phyloP scores from a whole-genome alignment of 2,329 filamentous ascomycete genomes.

The Lecanicillium sp. region DNA sequence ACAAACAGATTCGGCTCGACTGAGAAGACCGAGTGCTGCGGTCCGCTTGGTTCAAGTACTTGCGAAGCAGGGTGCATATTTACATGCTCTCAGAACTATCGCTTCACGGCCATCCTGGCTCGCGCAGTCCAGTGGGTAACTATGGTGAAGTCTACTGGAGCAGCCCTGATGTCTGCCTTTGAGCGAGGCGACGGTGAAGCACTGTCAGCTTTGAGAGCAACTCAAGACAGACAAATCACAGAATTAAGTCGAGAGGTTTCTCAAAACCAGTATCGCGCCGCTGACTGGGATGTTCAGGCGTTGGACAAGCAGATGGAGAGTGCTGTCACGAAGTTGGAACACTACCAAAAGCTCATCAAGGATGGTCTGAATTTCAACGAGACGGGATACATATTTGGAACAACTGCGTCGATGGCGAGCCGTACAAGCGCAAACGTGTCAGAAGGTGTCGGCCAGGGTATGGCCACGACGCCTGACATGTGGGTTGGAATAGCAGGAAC shows the following conservation, averaged over 20 bases:
- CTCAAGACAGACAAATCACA: conserved; percentile 6
- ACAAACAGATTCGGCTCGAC: too few species aligned
- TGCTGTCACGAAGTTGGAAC: conserved; percentile 2
- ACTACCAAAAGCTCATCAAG: conserved; percentile 4
- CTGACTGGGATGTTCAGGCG: conserved; percentile 7
- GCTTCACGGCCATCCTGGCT: conserved; percentile 3
- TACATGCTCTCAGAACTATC: conserved; percentile 5
- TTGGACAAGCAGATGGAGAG: conserved; percentile 6
- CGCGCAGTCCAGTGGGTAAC: conserved; percentile 3
- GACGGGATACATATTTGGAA: conserved; percentile 3
- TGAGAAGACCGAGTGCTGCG: too few species aligned
- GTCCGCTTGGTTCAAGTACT: too few species aligned
- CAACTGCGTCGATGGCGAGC: conserved; percentile 5
- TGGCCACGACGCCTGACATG: conserved; percentile 5
- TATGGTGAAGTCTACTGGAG: conserved; percentile 5
- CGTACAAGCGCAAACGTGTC: conserved; percentile 5
- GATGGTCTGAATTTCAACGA: conserved; percentile 5
- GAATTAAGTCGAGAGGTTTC: conserved; percentile 4
- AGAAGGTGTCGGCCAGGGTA: conserved; percentile 4
- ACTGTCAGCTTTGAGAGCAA: neutral
- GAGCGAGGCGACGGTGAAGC: conserved; percentile 3
- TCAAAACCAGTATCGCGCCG: conserved; percentile 6
- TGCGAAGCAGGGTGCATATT: neutral
- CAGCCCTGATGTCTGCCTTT: conserved; percentile 3
- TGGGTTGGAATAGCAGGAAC: conserved; percentile 4